phyloP scores from a whole-genome alignment of 257 asterid genomes.

The Nicotiana noctiflora region DNA sequence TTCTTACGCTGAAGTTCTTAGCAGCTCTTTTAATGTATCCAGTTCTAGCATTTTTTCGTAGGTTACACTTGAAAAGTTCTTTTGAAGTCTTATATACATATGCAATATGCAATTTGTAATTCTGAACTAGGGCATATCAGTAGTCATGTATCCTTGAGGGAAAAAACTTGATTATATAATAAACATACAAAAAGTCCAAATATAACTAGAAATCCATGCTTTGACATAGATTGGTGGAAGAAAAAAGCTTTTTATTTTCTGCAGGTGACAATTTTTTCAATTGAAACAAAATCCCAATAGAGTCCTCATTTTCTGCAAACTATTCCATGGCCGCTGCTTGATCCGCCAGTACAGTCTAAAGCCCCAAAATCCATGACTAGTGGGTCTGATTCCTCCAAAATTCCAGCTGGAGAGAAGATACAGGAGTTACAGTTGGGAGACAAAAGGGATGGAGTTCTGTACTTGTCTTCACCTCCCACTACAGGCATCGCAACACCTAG shows the following conservation, averaged over 20 bases:
- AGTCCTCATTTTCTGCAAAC: constrained; percentile 32
- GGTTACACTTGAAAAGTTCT: background rate
- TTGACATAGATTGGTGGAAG: background rate
- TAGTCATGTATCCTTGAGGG: background rate
- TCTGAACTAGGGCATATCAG: background rate
- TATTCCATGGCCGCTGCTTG: constrained; percentile 30
- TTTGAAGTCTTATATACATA: background rate
- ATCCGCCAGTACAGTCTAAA: constrained; percentile 26
- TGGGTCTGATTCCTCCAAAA: constrained; percentile 7
- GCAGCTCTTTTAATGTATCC: background rate
- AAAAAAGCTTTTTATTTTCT: background rate
- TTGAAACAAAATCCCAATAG: background rate
- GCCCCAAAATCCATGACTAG: constrained; percentile 15
- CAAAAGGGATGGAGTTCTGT: constrained; percentile 37
- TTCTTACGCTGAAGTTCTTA: background rate
- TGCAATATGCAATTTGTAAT: background rate
- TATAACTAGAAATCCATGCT: background rate
- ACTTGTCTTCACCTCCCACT: constrained; percentile 59
- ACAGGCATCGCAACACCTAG: constrained; percentile 50
- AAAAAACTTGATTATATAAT: background rate
- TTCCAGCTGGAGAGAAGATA: constrained; percentile 20
- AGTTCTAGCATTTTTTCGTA: background rate
- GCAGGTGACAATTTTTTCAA: background rate
- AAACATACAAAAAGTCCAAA: background rate
- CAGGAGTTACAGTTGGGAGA: constrained; percentile 33